Percentiles rank a stretch among this genome's conserved stretches.
Conservation (phyloP, 345 rosid species). For the Eucalyptus decipiens region DNA sequence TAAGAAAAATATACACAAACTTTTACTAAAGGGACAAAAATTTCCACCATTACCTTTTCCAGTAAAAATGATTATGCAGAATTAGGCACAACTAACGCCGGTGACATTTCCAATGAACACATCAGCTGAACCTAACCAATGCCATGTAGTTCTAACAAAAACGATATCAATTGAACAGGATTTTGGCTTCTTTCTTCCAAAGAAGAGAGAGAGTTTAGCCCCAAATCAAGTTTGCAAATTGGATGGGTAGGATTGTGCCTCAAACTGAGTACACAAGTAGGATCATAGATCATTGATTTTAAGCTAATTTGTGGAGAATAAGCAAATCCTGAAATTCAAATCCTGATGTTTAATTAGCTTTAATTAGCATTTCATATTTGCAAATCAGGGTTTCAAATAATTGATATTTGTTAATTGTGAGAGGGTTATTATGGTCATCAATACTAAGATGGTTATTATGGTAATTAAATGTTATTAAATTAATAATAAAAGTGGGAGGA, state of each 20-base stretch:
- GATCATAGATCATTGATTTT: background rate
- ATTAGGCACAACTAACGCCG: background rate
- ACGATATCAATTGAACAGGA: background rate
- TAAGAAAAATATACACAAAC: background rate
- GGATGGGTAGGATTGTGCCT: background rate
- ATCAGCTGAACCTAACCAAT: background rate
- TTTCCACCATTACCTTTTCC: background rate
- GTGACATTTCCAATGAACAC: background rate
- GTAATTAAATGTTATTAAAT: background rate
- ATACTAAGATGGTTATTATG: background rate
- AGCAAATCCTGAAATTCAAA: background rate
- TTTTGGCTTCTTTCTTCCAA: background rate
- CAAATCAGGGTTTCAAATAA: background rate
- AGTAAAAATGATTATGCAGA: background rate
- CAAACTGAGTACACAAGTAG: background rate
- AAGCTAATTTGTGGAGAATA: background rate
- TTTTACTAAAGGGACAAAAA: background rate
- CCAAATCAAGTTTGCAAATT: background rate
- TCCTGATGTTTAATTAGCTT: background rate
- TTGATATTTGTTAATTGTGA: background rate
- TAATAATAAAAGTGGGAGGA: background rate
- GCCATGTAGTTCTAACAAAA: background rate
- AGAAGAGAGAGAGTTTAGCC: background rate
- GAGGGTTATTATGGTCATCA: background rate
- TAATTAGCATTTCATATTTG: background rate